A percentile compares a stretch with the other conserved stretches of the same genome.
phyloP scores from a whole-genome alignment of 805 yeast genomes.

The Spathaspora passalidarum region DNA sequence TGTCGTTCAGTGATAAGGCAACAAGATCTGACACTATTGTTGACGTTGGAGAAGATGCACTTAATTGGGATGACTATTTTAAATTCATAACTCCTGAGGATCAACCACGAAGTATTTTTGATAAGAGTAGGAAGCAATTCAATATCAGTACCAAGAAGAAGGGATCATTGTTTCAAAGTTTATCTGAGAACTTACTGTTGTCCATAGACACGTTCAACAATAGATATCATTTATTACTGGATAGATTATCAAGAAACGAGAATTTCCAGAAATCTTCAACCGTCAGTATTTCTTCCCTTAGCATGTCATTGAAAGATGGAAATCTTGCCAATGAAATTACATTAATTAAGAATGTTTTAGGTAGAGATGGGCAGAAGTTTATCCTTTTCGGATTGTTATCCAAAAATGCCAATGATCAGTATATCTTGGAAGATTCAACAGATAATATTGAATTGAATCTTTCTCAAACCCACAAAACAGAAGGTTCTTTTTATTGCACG shows the following conservation, averaged over 20 bases:
- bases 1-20: constrained; percentile 12
- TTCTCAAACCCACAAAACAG: constrained; percentile 57
- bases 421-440: constrained; percentile 76
- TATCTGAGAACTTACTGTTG: constrained; percentile 16
- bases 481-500: constrained; percentile 61
- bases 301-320: constrained; percentile 17
- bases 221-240: constrained; percentile 63
- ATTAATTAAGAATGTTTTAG: constrained; percentile 77
- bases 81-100: constrained; percentile 59
- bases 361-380: constrained; percentile 76
- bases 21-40: constrained; percentile 21
- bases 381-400: constrained; percentile 74
- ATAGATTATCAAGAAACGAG: constrained; percentile 73
- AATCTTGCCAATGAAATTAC: constrained; percentile 46
- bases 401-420: constrained; percentile 60
- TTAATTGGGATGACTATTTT: constrained; percentile 75
- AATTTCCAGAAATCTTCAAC: constrained; percentile 56
- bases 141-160: constrained; percentile 23
- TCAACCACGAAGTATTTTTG: constrained; percentile 65
- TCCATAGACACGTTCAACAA: constrained; percentile 43
- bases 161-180: constrained; percentile 6
- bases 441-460: constrained; percentile 70
- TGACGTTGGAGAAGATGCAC: constrained; percentile 19
- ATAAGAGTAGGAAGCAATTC: constrained; percentile 60
- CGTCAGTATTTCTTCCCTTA: constrained; percentile 43